Conservation (phyloP, 75 land plant genomes). For the Pinus albicaulis region DNA sequence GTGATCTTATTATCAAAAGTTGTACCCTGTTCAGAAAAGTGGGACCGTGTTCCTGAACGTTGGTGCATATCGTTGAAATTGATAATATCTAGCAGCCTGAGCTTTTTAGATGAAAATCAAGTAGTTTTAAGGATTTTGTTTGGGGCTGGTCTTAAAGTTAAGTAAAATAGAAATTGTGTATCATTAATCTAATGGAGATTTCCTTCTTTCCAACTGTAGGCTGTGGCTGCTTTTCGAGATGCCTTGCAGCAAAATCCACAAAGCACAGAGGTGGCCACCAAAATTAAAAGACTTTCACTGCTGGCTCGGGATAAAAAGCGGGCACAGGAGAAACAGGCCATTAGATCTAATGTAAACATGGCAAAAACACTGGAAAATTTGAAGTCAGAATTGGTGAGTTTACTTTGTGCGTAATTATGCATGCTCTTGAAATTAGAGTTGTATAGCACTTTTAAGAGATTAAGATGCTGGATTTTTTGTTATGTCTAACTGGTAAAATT, state of each 20-base stretch:
- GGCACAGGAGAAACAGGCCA: constrained; percentile 57
- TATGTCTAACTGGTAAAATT: not conserved
- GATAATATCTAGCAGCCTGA: not conserved
- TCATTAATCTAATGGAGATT: not conserved
- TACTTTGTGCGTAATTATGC: not conserved
- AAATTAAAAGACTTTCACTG: constrained; percentile 83
- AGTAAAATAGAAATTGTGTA: not conserved
- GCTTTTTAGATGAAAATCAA: not conserved
- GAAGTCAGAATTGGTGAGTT: constrained; percentile 68
- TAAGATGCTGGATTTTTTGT: not conserved
- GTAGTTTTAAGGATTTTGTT: not conserved
- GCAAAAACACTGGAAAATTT: constrained; percentile 39
- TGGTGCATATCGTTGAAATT: not conserved
- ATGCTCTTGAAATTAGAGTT: not conserved
- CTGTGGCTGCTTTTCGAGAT: constrained; percentile 74
- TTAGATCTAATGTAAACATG: constrained; percentile 62
- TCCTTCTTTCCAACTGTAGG: constrained; percentile 38
- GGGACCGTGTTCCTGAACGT: not conserved
- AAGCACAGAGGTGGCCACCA: constrained; percentile 80
- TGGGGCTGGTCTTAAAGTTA: not conserved
- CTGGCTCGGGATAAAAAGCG: constrained; percentile 80
- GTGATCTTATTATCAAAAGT: not conserved
- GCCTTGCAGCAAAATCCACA: constrained; percentile 86
- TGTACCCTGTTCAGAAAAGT: not conserved
- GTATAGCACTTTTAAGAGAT: not conserved